Base-by-base conservation (phyloP, 1,284 basidiomycete species). In the Schizophyllum amplum region DNA sequence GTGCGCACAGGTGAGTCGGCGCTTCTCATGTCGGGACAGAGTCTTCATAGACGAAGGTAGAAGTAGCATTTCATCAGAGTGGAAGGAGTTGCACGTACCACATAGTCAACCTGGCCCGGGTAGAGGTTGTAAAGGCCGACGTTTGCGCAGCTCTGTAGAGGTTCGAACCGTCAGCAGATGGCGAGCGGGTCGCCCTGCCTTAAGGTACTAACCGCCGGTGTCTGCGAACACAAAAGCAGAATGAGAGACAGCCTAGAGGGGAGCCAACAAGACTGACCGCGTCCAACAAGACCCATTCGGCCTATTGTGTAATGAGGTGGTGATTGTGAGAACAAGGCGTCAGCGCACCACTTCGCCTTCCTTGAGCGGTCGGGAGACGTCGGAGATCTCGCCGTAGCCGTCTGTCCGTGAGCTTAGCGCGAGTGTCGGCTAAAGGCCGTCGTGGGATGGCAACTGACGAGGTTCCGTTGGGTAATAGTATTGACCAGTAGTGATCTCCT, bases 51-150 rank as follows among this genome's bases (percentile, higher is more conserved):
- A n/a, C n/a, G n/a, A n/a, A n/a, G n/a, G n/a, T n/a, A n/a, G n/a
- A n/a, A n/a, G n/a, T n/a, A n/a, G n/a, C n/a, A n/a, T n/a, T n/a
- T n/a, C n/a, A n/a, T n/a, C n/a, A n/a, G n/a, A 11, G 42, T 11
- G 11, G 42, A 46, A 11, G 42, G 11, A 11, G 11, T 46, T 46
- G n/a, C n/a, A 74, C 81, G 51, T 63, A 90, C 90, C 60, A 90
- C 84, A 24, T 97, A 80, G 69, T 97, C 94, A 46, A 97, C 90
- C 66, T 91, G 75, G 27, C 80, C 85, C 0, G 85, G 85, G 69
- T 87, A 96, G 17, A 97, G 66, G 66, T 96, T 96, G 68, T 96
- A 90, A 49, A 97, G 72, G 1, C 81, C 92, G 57, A 97, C 84
- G 66, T 95, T 96, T 1, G 91, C 79, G 68, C 94, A 97, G 27